These are phyloP conservation scores for Platanthera guangdongensis DNA, from an alignment of 106 monocot species.

Conservation along the genomic window DNA sequence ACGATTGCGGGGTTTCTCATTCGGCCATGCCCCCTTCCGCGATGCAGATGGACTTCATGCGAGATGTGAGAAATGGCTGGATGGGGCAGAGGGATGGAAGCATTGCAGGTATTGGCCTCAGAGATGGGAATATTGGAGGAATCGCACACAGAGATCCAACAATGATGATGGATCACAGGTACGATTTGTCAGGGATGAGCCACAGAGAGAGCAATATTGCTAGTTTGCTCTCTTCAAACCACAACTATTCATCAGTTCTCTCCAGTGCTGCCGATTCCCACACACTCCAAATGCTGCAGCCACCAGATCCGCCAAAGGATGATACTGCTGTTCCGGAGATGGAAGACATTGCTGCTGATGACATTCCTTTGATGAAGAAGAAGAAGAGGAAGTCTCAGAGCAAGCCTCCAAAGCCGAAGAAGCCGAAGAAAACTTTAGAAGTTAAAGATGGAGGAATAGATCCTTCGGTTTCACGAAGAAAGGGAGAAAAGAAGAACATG, in stretches of 20 bases:
- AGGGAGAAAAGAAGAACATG: slow-evolving; percentile 28
- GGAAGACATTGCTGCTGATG: not conserved
- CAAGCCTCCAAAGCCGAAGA: slow-evolving; percentile 45
- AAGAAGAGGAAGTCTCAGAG: slow-evolving; percentile 33
- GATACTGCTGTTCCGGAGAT: slow-evolving; percentile 4
- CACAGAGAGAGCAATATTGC: too few relatives aligned
- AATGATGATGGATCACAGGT: not conserved
- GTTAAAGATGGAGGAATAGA: slow-evolving; percentile 12
- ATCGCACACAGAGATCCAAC: slow-evolving; percentile 2
- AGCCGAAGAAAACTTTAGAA: slow-evolving; percentile 36
- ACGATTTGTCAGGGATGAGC: not conserved
- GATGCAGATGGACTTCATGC: slow-evolving; percentile 26
- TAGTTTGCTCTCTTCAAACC: too few relatives aligned
- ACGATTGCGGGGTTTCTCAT: slow-evolving; percentile 14
- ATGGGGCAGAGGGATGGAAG: too few relatives aligned
- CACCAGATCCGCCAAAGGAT: slow-evolving; percentile 15
- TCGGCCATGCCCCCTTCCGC: slow-evolving; percentile 4
- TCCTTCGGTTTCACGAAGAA: not conserved
- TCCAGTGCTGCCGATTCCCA: slow-evolving; percentile 4
- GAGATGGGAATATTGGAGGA: slow-evolving; percentile 22
- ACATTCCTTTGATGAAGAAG: slow-evolving; percentile 3
- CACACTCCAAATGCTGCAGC: slow-evolving; percentile 39
- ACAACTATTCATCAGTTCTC: not conserved
- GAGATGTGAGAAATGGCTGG: slow-evolving; percentile 8
- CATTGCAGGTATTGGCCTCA: slow-evolving; percentile 21